Base-by-base conservation (phyloP, 495 filamentous ascomycete species). In the Aspergillus ellipticus region DNA sequence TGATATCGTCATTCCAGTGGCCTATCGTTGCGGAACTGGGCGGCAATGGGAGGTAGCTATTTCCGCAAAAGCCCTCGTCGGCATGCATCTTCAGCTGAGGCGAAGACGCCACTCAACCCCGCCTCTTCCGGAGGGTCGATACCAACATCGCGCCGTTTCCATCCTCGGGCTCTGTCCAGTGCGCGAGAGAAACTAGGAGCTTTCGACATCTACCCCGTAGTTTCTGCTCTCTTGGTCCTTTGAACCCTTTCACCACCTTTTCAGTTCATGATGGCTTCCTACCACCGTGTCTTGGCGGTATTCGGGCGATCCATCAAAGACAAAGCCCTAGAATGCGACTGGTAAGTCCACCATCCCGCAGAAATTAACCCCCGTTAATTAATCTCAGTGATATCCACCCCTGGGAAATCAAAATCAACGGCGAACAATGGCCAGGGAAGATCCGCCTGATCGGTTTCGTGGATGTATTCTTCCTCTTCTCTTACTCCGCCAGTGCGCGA, bases 361-460 rank as follows among this genome's bases (percentile, higher is more conserved):
- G 2, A 13, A 8, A 33, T 2, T 13, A n/a, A 37, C 3, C 35
- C 2, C 11, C n/a, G 35, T 13, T 39, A n/a, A 39, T 15, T 17
- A 3, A n/a, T 21, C 15, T 17, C 47, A 62, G 59, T 35, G 59
- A 62, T 29, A 55, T 62, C 19, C 59, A 62, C 28, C 59, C 59
- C 6, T 62, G 59, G 59, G 55, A 62, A 15, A 54, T 62, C 20
- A 29, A 39, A 3, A 58, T 62, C 20, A 55, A 62, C 42, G 55
- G 47, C 3, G 48, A 58, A 15, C 55, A 52, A 49, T 62, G 59
- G 59, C 45, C 55, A n/a, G 59, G 55, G 16, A 62, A 58, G 21
- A 62, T 62, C 51, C 59, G 59, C 15, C 49, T 62, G 20, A 55
- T 62, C 33, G 59, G 59, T 3, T 62, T 62, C 22, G 28, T 62